A percentile compares a stretch with the other conserved stretches of the same genome.
phyloP scores from a whole-genome alignment of 306 rosid genomes.

The Cicer pinnatifidum region DNA sequence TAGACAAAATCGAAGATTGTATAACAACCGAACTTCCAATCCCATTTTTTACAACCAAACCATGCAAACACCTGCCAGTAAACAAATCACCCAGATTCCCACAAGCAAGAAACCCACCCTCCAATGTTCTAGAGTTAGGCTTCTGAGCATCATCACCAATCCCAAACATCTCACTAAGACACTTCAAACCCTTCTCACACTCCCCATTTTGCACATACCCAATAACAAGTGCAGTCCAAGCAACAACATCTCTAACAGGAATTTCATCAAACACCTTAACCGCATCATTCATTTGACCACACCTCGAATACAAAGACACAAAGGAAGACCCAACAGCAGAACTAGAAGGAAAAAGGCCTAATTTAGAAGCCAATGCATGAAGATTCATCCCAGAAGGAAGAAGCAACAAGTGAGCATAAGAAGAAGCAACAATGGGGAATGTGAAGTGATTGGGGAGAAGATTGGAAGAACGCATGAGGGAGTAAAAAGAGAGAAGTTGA shows the following conservation, averaged over 20 bases:
- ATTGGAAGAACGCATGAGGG: slow-evolving; percentile 59
- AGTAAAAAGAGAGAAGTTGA: slow-evolving; percentile 53
- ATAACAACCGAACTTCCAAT: slow-evolving; percentile 53
- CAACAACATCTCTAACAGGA: slow-evolving; percentile 66
- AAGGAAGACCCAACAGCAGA: slow-evolving; percentile 71
- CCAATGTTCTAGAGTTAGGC: slow-evolving; percentile 72
- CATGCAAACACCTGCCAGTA: slow-evolving; percentile 71
- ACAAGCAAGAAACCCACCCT: slow-evolving; percentile 82
- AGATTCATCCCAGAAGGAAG: slow-evolving; percentile 51
- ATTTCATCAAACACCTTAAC: slow-evolving; percentile 65
- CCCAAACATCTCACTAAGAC: slow-evolving; percentile 72
- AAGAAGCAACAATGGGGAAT: slow-evolving; percentile 61
- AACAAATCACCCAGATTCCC: slow-evolving; percentile 58
- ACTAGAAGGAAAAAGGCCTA: slow-evolving; percentile 49
- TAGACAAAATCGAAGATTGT: slow-evolving; percentile 62
- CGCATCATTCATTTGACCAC: slow-evolving; percentile 59
- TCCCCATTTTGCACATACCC: slow-evolving; percentile 75
- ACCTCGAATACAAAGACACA: slow-evolving; percentile 61
- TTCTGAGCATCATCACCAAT: slow-evolving; percentile 55
- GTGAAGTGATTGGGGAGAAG: slow-evolving; percentile 61
- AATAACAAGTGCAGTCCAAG: slow-evolving; percentile 76
- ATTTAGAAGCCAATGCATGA: slow-evolving; percentile 65
- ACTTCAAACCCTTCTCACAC: slow-evolving; percentile 66
- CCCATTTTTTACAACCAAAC: slow-evolving; percentile 64
- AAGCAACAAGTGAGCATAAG: slow-evolving; percentile 57